phyloP scores from a whole-genome alignment of 768 basidiomycete species.

The Pisolithus sp. region DNA sequence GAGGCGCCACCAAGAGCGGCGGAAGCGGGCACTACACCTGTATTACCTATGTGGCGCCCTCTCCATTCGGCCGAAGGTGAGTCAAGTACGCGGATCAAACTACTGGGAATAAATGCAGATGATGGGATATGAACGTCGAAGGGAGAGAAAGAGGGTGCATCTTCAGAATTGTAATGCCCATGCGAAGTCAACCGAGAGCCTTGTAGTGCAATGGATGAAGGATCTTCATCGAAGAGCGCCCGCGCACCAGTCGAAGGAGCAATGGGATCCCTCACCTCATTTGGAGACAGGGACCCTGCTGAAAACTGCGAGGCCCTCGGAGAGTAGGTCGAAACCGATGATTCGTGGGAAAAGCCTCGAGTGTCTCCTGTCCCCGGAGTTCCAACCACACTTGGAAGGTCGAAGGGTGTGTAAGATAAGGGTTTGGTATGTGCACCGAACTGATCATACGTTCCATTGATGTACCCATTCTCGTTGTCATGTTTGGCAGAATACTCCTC shows the following conservation, averaged over 20 bases:
- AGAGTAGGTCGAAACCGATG: constrained; percentile 14
- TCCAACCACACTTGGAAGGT: constrained; percentile 13
- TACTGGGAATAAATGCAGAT: constrained; percentile 48
- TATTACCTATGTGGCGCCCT: constrained; percentile 9
- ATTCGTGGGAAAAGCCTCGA: constrained; percentile 9
- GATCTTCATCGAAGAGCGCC: constrained; percentile 35
- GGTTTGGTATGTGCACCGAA: constrained; percentile 16
- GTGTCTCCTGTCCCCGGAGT: constrained; percentile 10
- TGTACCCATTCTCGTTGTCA: neutral
- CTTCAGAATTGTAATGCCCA: constrained; percentile 7
- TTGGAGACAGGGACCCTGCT: constrained; percentile 22
- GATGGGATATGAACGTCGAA: constrained; percentile 43
- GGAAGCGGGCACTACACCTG: constrained; percentile 31
- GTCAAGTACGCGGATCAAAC: constrained; percentile 39
- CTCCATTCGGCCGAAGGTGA: constrained; percentile 57
- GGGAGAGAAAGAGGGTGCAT: constrained; percentile 40
- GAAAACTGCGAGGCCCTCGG: constrained; percentile 25
- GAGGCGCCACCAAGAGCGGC: constrained; percentile 31
- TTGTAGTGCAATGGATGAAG: constrained; percentile 25
- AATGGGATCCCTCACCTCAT: constrained; percentile 8
- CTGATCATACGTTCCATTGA: constrained; percentile 9
- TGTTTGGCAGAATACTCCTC: constrained; percentile 46
- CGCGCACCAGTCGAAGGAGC: constrained; percentile 33
- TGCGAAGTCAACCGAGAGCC: constrained; percentile 12
- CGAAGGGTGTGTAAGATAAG: constrained; percentile 28